phyloP scores from a whole-genome alignment of 306 rosid genomes.

The Trifolium fragiferum region DNA sequence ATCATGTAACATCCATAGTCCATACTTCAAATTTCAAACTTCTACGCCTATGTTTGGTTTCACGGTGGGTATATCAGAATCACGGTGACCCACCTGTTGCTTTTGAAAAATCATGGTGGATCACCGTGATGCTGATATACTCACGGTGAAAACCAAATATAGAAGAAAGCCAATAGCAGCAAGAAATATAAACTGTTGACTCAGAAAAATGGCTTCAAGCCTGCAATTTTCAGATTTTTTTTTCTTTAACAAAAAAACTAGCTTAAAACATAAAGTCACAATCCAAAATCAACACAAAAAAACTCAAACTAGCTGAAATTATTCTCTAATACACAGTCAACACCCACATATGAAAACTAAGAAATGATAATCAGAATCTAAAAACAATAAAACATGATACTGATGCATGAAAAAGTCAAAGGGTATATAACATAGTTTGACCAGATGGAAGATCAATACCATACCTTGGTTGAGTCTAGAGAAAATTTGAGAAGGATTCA shows the following conservation, averaged over 20 bases:
- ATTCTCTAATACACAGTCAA: no score
- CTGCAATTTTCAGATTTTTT: not conserved
- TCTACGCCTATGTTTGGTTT: not conserved
- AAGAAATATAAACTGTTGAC: slow-evolving; percentile 21
- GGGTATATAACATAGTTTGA: slow-evolving; percentile 14
- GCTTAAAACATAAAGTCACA: not conserved
- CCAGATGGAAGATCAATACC: slow-evolving; percentile 35
- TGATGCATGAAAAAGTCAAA: slow-evolving; percentile 30
- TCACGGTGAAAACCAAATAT: no score
- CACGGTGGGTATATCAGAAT: no score
- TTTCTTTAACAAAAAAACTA: not conserved
- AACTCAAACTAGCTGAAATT: slow-evolving; percentile 12
- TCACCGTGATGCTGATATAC: no score
- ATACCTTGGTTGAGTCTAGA: slow-evolving; percentile 44
- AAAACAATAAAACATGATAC: slow-evolving; percentile 12
- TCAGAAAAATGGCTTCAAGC: not conserved
- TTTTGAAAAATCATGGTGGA: not conserved
- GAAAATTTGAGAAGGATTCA: slow-evolving; percentile 35
- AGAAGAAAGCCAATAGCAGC: not conserved
- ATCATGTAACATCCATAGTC: not conserved
- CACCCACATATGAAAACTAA: not conserved
- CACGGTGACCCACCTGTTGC: no score
- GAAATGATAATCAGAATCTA: slow-evolving; percentile 5
- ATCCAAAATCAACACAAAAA: slow-evolving; percentile 32
- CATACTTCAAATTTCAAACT: slow-evolving; percentile 14